phyloP scores from a whole-genome alignment of 2,329 filamentous ascomycete genomes.

The Diaporthe citrichinensis region DNA sequence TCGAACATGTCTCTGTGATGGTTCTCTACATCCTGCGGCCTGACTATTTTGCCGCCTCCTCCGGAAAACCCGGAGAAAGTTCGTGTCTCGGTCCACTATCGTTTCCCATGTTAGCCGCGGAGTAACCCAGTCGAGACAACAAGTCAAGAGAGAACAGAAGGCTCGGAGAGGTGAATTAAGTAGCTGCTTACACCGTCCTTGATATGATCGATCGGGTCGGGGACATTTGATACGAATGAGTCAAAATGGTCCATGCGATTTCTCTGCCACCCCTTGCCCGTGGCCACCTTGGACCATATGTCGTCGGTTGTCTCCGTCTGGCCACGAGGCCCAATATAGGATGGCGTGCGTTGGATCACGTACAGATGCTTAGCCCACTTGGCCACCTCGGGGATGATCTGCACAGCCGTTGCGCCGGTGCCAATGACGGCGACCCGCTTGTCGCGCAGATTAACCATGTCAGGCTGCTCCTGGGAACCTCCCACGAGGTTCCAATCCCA shows the following conservation, averaged over 20 bases:
- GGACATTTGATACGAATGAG: conserved; percentile 1
- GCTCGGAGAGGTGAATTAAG: not conserved
- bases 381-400: conserved; percentile 74
- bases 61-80: not conserved
- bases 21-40: not conserved
- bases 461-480: conserved; percentile 26
- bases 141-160: not conserved
- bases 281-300: not conserved
- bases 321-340: conserved; percentile 61
- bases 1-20: not conserved
- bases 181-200: not conserved
- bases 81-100: not conserved
- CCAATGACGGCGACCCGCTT: conserved; percentile 79
- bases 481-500: conserved; percentile 14
- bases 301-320: not conserved
- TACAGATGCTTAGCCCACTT: conserved; percentile 71
- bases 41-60: not conserved
- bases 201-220: not conserved
- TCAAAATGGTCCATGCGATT: conserved; percentile 2
- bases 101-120: not conserved
- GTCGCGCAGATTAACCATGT: conserved; percentile 47
- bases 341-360: conserved; percentile 78
- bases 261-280: not conserved
- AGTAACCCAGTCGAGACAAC: not conserved
- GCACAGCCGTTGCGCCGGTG: conserved; percentile 78